phyloP scores from a whole-genome alignment of 2,329 filamentous ascomycete genomes.

The Calonectria crousiana region DNA sequence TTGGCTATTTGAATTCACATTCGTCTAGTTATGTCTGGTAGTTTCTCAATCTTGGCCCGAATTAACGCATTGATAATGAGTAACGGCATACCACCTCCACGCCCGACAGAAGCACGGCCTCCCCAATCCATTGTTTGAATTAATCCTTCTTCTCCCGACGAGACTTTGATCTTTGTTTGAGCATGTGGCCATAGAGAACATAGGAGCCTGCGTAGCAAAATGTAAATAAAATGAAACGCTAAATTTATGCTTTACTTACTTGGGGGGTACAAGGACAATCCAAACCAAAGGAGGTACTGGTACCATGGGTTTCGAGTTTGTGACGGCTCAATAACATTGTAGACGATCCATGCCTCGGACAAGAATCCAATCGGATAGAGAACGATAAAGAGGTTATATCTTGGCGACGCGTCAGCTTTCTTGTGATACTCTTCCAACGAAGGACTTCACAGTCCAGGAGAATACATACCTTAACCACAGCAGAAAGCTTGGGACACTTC shows the following conservation, averaged over 20 bases:
- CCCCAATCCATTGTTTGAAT: not conserved
- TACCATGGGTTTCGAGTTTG: conserved; percentile 26
- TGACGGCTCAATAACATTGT: conserved; percentile 34
- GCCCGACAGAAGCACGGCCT: not conserved
- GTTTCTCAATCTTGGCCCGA: no score
- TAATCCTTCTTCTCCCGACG: not conserved
- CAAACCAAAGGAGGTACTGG: conserved; percentile 38
- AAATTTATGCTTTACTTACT: not conserved
- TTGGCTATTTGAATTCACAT: no score
- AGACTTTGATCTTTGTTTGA: conserved; percentile 34
- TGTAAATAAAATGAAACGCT: not conserved
- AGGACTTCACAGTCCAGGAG: not conserved
- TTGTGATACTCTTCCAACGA: not conserved
- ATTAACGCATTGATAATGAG: no score
- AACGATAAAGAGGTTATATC: conserved; percentile 37
- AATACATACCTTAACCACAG: conserved; percentile 35
- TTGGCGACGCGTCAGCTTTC: not conserved
- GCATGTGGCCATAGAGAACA: conserved; percentile 34
- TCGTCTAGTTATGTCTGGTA: no score
- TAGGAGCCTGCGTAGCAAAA: conserved; percentile 25
- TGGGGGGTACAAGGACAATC: conserved; percentile 27
- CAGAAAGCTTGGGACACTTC: conserved; percentile 18
- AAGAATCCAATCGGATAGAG: conserved; percentile 35
- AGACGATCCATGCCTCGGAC: conserved; percentile 36
- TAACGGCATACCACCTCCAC: not conserved